Conservation (phyloP, 345 rosid genomes). For the Acer campestre region DNA sequence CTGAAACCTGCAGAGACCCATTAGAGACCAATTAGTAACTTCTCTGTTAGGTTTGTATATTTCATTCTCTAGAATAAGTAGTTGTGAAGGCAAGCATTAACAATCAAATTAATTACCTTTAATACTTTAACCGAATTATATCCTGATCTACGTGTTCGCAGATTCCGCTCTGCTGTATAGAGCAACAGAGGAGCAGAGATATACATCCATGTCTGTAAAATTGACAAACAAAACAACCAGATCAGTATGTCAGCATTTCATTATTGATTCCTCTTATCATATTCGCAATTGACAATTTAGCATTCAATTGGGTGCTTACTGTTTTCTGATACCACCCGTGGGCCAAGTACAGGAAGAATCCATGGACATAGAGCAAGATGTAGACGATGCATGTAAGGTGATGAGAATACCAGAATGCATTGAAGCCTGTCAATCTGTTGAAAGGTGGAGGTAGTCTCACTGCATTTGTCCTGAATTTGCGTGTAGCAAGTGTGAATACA, state of each 20-base stretch:
- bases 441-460: constrained; percentile 80
- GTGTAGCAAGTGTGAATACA: constrained; percentile 74
- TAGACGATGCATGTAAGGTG: constrained; percentile 85
- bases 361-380: constrained; percentile 73
- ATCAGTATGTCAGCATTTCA: constrained; percentile 6
- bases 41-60: no score
- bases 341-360: constrained; percentile 66
- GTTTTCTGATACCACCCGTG: constrained; percentile 73
- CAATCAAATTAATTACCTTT: constrained; percentile 52
- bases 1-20: constrained; percentile 58
- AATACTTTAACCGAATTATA: constrained; percentile 69
- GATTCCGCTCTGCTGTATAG: constrained; percentile 70
- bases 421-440: constrained; percentile 84
- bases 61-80: not conserved
- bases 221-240: constrained; percentile 14
- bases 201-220: constrained; percentile 94
- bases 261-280: constrained; percentile 2
- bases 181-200: constrained; percentile 75
- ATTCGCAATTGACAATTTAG: not conserved
- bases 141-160: constrained; percentile 77
- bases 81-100: not conserved
- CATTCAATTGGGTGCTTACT: constrained; percentile 47
- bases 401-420: constrained; percentile 98
- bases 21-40: not conserved
- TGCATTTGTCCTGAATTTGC: constrained; percentile 58